These are phyloP conservation scores for Pythium scleroteichum DNA, from an alignment of 352 stramenopile species.

Conservation along the genomic window DNA sequence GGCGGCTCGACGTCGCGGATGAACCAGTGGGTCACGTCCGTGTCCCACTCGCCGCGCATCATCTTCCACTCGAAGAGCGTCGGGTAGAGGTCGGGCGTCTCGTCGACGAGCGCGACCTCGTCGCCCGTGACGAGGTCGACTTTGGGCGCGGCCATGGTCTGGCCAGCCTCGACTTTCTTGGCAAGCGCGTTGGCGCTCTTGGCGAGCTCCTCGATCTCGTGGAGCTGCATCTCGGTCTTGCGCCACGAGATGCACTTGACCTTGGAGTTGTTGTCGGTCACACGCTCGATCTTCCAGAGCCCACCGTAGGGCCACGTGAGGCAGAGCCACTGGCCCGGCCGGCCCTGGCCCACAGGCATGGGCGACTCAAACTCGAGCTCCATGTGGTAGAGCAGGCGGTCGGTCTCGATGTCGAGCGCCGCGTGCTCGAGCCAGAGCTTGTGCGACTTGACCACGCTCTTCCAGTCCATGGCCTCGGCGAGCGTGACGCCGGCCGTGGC, in stretches of 20 bases:
- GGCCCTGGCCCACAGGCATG: constrained; percentile 32
- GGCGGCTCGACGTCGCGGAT: constrained; percentile 45
- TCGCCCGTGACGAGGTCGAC: background rate
- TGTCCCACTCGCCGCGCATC: constrained; percentile 49
- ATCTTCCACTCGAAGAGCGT: constrained; percentile 65
- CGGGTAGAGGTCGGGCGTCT: constrained; percentile 12
- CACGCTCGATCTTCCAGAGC: constrained; percentile 55
- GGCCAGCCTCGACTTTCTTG: constrained; percentile 35
- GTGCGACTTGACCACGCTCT: constrained; percentile 45
- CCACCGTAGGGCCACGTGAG: constrained; percentile 55
- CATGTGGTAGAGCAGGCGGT: constrained; percentile 55
- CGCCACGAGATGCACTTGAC: constrained; percentile 54
- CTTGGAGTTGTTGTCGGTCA: constrained; percentile 35
- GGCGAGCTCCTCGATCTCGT: constrained; percentile 24
- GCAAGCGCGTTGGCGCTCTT: constrained; percentile 40
- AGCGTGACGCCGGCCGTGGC: constrained; percentile 6
- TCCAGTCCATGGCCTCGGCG: constrained; percentile 46
- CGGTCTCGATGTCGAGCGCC: constrained; percentile 50
- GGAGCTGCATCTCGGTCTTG: constrained; percentile 42
- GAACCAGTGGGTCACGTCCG: constrained; percentile 49
- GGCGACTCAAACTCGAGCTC: constrained; percentile 43
- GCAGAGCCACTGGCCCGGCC: constrained; percentile 41
- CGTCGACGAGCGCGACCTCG: constrained; percentile 4
- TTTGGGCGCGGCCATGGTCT: constrained; percentile 11
- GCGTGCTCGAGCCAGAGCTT: constrained; percentile 49